phyloP scores from a whole-genome alignment of 345 rosid genomes.

The Linum trigynum region DNA sequence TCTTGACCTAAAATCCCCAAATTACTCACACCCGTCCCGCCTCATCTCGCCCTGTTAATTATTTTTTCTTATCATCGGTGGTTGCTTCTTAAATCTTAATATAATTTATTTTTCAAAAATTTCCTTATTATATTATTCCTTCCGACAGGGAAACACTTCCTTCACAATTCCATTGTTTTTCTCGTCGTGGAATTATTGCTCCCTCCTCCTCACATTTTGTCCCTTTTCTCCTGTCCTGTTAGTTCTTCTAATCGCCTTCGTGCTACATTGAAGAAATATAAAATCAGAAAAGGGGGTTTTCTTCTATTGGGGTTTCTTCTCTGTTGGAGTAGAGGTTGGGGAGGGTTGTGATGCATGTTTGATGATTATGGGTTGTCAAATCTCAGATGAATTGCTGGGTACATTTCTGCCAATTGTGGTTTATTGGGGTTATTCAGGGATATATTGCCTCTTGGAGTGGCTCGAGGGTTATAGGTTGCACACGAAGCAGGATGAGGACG shows the following conservation, averaged over 20 bases:
- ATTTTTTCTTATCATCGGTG: background rate
- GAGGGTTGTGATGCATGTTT: constrained; percentile 10
- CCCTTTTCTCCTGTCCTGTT: background rate
- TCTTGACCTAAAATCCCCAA: background rate
- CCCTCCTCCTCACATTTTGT: background rate
- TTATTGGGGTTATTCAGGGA: constrained; percentile 79
- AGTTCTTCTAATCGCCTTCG: too few species aligned
- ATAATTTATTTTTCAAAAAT: background rate
- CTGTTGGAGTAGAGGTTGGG: background rate
- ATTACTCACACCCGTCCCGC: background rate
- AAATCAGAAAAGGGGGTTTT: constrained; percentile 12
- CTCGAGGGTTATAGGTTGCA: constrained; percentile 68
- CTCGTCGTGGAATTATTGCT: background rate
- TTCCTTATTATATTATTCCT: background rate
- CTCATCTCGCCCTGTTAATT: background rate
- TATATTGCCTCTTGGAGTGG: constrained; percentile 42
- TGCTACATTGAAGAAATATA: constrained; percentile 13
- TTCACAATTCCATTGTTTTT: background rate
- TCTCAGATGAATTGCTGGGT: constrained; percentile 73
- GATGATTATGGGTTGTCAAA: constrained; percentile 37
- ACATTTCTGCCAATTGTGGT: constrained; percentile 65
- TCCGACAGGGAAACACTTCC: background rate
- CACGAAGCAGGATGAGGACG: constrained; percentile 62
- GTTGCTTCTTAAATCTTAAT: background rate
- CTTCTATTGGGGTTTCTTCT: too few species aligned